These are phyloP conservation scores for Malassezia brasiliensis DNA, from an alignment of 1,284 basidiomycete species.

Conservation along the genomic window DNA sequence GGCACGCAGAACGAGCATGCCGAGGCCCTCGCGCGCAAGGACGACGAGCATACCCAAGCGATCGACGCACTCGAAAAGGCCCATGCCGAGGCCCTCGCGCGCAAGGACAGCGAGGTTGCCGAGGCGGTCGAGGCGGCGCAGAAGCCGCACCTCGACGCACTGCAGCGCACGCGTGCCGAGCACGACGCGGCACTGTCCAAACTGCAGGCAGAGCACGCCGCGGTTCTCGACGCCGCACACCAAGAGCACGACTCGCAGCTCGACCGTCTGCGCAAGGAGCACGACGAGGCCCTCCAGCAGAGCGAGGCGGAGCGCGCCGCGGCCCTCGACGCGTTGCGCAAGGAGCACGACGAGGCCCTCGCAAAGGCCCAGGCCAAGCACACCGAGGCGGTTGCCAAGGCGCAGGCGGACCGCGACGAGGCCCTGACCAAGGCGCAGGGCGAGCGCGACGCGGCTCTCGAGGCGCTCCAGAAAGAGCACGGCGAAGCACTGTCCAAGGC, in stretches of 20 bases:
- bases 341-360: slow-evolving; percentile 5
- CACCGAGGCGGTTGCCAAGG: not conserved
- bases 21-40: not conserved
- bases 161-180: not conserved
- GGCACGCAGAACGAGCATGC: not conserved
- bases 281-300: not conserved
- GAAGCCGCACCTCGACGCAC: not conserved
- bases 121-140: not conserved
- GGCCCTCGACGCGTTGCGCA: slow-evolving; percentile 13
- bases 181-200: slow-evolving; percentile 1
- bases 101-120: not conserved
- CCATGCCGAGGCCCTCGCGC: not conserved
- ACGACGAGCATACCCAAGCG: not conserved
- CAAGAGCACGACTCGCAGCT: not conserved
- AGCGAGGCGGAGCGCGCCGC: not conserved
- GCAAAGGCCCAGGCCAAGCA: not conserved
- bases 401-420: no score
- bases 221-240: not conserved
- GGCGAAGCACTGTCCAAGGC: not conserved
- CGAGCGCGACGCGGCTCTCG: no score
- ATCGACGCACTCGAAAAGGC: not conserved
- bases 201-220: not conserved
- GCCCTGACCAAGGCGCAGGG: no score
- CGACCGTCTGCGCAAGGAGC: not conserved
- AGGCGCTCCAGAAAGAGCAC: not conserved